Base-by-base conservation (phyloP, 345 rosid genomes). In the Linum trigynum region DNA sequence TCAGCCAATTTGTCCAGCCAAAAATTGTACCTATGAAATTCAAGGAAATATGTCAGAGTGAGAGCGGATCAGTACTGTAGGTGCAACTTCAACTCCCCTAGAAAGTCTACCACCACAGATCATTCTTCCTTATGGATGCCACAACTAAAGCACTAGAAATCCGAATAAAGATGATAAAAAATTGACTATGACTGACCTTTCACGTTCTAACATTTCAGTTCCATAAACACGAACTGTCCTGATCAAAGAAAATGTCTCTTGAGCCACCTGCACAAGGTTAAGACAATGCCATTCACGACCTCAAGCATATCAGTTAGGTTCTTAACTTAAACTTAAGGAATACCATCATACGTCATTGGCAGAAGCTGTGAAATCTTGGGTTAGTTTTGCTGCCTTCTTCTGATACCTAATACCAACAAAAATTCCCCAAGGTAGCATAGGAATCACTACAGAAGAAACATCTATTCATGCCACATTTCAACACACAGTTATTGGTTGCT, bases 211-310 rank as follows among this genome's bases (percentile, higher is more conserved):
- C 62, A 81, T 83, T 82, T 92, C 98, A 58, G 94, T 92, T 77
- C 98, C 98, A 71, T 92, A 88, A 61, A 90, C 92, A 67, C 97
- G 92, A 58, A 92, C 92, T 59, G 97, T 92, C 83, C 98, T 86
- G 90, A 92, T 83, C 79, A 90, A 81, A 69, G 98, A 92, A 68
- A 90, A 78, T 67, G 98, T 86, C 90, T 92, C 98, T 78, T 92
- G 98, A 60, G 97, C 96, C 39, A 92, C 97, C 98, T 92, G 69
- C 67, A 69, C 53, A 58, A 65, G 15, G 63, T 41, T 12, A 65
- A 62, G 37, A 32, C 7, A 35, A 65, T 56, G 57, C 37, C 14
- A 56, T 61, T 76, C 14, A 37, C 15, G 58, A 57, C 35, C 39
- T 56, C 61, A 36, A 67, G 39, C 53, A 56, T 66, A 67, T 37